Base-by-base conservation (phyloP, 768 basidiomycete genomes). In the Boletus insuetus region DNA sequence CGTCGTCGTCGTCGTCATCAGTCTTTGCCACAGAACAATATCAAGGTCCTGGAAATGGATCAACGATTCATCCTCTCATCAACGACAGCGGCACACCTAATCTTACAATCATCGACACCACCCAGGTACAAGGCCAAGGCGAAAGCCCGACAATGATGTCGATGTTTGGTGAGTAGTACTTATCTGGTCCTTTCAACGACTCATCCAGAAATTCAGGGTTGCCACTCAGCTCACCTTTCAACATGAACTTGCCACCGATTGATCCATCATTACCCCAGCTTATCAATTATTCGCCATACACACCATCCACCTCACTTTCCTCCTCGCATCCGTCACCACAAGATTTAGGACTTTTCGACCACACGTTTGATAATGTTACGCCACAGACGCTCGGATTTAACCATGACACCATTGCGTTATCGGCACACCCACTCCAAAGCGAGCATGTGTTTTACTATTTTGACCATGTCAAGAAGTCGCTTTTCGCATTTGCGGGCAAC, bases 391-490 rank as follows among this genome's bases (percentile, higher is more conserved):
- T 69, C 53, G 49, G 69, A 34, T 70, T 66, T 49, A 58, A 45
- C 45, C 66, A 58, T 1, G 69, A 66, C 24, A 5, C 47, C 16
- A 50, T 53, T 31, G 53, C 61, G 14, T 58, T 78, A 50, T 56
- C 73, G 26, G 71, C 71, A 39, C 78, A 80, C 58, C 74, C 72
- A 52, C 68, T 80, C 39, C 80, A 83, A 60, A 77, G 79, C 51
- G 80, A 84, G 37, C 80, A 84, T 58, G 81, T 89, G 49, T 73
- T 84, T 61, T 87, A 90, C 70, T 91, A 90, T 69, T 90, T 92
- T 66, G 80, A 82, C 49, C 78, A 85, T 56, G 85, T 91, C 56
- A 82, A 82, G 20, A 81, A 80, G 60, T 73, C 84, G 54, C 84
- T 89, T 63, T 84, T 82, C 60, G 75, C 82, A 39, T 88, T 89